Base-by-base conservation (phyloP, 164 flowering plant genomes). In the Taxillus chinensis region DNA sequence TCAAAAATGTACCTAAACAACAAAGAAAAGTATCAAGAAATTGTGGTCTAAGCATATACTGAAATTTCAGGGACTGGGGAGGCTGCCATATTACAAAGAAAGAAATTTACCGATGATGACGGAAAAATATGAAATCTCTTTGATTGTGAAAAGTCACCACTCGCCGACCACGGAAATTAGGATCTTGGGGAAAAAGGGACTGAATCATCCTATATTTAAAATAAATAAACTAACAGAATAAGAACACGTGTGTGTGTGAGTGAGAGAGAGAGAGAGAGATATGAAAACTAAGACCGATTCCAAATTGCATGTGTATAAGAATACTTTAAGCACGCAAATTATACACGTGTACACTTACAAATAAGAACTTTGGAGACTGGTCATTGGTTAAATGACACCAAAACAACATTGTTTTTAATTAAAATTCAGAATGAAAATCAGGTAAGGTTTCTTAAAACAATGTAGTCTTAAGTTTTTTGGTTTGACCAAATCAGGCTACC, bases 111-210 rank as follows among this genome's bases (percentile, higher is more conserved):
- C 97, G 74, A 75, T 90, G 98, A 76, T 93, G 97, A 55, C 96
- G 83, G 70, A 93, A 93, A 78, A 90, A 88, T 71, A 92, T 86
- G 62, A 85, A 90, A 67, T 92, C 98, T 27, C 97, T 81, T 73
- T 92, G 96, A 66, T 90, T 92, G 75, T 92, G 98, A 64, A 92
- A 92, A 39, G 98, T 92, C 46, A 88, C 96, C 68, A 92, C 96
- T 72, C 96, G 70, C 39, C 97, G 85, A 59, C 96, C 97, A 49
- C 81, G 85, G 45, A 93, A 93, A 55, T 90, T 74, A 13, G 96
- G 96, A 61, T 75, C 81, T 82, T 88, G 96, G 4, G 95, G 92
- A 67, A 92, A 92, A 62, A 90, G 80, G 57, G 98, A 79, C 60
- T 85, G 96, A 64, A 88, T 82, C 65, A 88, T 8, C 77, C 98